Percentiles rank a stretch among this genome's conserved stretches.
Evolutionary conservation across 2,329 filamentous ascomycete species (phyloP).

Genomic region (Biscogniauxia mediterranea): DNA sequence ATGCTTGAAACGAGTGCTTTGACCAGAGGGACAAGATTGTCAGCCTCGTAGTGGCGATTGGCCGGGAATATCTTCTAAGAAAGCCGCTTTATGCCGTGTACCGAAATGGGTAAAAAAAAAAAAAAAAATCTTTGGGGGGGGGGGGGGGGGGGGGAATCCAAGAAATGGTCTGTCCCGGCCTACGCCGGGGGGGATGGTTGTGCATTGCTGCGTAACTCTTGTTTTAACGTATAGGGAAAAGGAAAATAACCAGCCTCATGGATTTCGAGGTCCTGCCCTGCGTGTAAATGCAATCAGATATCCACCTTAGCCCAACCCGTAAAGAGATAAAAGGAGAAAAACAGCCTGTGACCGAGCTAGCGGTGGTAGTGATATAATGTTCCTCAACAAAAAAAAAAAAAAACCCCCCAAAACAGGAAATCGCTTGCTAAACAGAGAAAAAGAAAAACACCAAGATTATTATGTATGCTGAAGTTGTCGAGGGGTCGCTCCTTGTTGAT

Average conservation of each 20-base stretch:
- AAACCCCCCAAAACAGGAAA: constrained; percentile 33
- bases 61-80: constrained; percentile 40
- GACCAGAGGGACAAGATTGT: constrained; percentile 19
- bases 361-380: constrained; percentile 40
- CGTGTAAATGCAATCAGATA: constrained; percentile 53
- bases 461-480: constrained; percentile 26
- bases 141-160: constrained; percentile 44
- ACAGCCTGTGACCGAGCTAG: constrained; percentile 47
- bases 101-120: constrained; percentile 30
- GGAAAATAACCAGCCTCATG: constrained; percentile 42
- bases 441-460: constrained; percentile 29
- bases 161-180: constrained; percentile 44
- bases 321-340: constrained; percentile 44
- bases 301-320: constrained; percentile 54
- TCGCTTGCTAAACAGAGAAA: constrained; percentile 39
- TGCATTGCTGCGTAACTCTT: constrained; percentile 67
- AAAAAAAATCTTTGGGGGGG: constrained; percentile 32
- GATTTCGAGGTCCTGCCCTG: constrained; percentile 47
- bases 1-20: constrained; percentile 39
- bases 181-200: constrained; percentile 46
- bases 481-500: constrained; percentile 34
- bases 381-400: constrained; percentile 23
- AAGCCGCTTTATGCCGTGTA: constrained; percentile 42
- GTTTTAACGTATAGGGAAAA: constrained; percentile 35
- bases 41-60: constrained; percentile 27